These are phyloP conservation scores for Russula lepida DNA, from an alignment of 768 basidiomycete species.

Conservation along the genomic window DNA sequence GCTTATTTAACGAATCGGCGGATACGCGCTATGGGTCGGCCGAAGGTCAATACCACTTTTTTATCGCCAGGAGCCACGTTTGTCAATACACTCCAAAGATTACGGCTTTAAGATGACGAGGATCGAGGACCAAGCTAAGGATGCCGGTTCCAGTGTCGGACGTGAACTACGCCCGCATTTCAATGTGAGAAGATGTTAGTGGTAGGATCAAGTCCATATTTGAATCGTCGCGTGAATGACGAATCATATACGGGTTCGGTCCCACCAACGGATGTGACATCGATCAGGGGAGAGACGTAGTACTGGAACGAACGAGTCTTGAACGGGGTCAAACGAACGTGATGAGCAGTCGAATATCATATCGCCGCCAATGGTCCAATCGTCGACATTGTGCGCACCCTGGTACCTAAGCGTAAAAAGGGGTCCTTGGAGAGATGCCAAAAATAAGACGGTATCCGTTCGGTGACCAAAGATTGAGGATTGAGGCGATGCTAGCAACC, in stretches of 20 bases:
- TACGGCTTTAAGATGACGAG: conserved; percentile 46
- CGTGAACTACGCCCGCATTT: conserved; percentile 48
- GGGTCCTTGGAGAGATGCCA: not conserved
- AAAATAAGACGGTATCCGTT: not conserved
- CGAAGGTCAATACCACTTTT: not conserved
- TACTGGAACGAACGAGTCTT: not conserved
- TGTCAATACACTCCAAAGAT: conserved; percentile 50
- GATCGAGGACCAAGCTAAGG: conserved; percentile 43
- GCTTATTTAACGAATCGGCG: conserved; percentile 52
- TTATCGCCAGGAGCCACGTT: not conserved
- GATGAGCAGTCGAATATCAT: conserved; percentile 15
- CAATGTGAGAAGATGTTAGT: conserved; percentile 45
- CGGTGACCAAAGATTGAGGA: not conserved
- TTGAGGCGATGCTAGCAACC: conserved; percentile 4
- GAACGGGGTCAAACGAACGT: conserved; percentile 6
- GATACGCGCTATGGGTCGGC: conserved; percentile 40
- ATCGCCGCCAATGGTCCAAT: no score
- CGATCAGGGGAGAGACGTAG: not conserved
- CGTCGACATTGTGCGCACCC: conserved; percentile 7
- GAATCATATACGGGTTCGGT: conserved; percentile 17
- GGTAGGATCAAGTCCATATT: no score
- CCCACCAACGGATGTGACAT: not conserved
- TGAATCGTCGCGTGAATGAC: no score
- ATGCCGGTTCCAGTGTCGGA: conserved; percentile 39
- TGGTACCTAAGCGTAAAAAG: not conserved